Evolutionary conservation across 495 filamentous ascomycete species (phyloP), one percentile per base, ranked within the genome.

Genomic region (Talaromyces adpressus): DNA sequence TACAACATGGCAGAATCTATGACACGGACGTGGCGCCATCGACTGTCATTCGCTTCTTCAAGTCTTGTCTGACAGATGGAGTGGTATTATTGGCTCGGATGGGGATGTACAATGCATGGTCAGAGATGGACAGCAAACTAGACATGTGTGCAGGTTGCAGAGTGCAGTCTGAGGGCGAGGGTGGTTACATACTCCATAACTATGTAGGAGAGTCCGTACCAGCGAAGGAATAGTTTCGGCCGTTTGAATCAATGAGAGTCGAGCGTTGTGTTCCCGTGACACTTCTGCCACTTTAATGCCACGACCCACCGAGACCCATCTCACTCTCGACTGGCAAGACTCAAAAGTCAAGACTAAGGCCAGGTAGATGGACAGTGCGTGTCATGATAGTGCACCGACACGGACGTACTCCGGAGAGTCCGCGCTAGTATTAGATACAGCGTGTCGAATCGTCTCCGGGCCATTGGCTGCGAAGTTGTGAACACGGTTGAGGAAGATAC

Each of bases 191-290:
- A 20, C 41, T 47, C 41, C 45, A 14, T 49, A 16, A n/a, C n/a
- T n/a, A n/a, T n/a, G n/a, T n/a, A n/a, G n/a, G n/a, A n/a, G 14
- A 41, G 36, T 41, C 36, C 45, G 45, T 49, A 18, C 45, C n/a
- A 18, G 4, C n/a, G 39, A 45, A 45, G 39, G 39, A 49, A 20
- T 49, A 1, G 45, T 20, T 20, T 49, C 45, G 45, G 45, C 45
- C 18, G 45, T 49, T 49, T 49, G n/a, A 49, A 20, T 49, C 45
- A 49, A 49, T 49, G 20, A 29, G 25, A 5, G 23, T 54, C 51
- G 51, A 25, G 51, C 51, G 23, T 54, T 54, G 51, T 54, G 51
- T 54, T 54, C 51, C 51, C 51, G 51, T 54, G 51, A 54, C 51
- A 29, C 51, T 54, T 11, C 11, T 20, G 49, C 36, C 45, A 54